Evolutionary conservation across 2,329 filamentous ascomycete species (phyloP), one percentile per base, ranked within the genome.

Genomic region (Emergomyces orientalis): DNA sequence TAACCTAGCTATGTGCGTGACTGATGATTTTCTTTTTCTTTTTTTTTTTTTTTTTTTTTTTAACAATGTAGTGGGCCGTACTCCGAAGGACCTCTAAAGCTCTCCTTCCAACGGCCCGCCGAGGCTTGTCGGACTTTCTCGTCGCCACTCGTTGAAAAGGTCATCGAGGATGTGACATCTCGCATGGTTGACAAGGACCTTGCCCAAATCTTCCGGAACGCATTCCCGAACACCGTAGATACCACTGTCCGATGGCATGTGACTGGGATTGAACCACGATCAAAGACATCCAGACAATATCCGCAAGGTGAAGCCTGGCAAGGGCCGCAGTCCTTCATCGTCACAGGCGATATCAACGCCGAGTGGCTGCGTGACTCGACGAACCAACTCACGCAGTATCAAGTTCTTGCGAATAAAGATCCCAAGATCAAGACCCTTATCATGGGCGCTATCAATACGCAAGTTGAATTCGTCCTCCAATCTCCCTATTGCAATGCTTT

Each of bases 401-500:
- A 97, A 72, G 79, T 84, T 0, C 80, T 99, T 30, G 89, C 92
- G 2, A 90, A 86, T 70, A 90, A 90, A 66, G 92, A 97, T 71
- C 84, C 85, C 47, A 83, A 82, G 51, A 87, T 99, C 59, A 86
- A 88, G 72, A 87, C 84, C 65, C 79, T 99, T 61, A 91, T 99
- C 32, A 79, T 95, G 1, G 94, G 94, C 27, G 93, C 93, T 51
- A 96, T 97, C 77, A 96, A 96, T 74, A 97, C 94, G 0, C 94
- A 99, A 76, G 84, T 90, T 19, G 93, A 97, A 75, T 97, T 91
- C 71, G 90, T 99, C 51, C 96, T 97, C 65, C 86, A 90, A 70
- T 91, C 89, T 1, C 94, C 94, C 0, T 99, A 97, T 78, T 99
- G 94, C 82, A 97, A 99, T 75, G 94, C 94, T 22, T 99, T 97